Conservation (phyloP, 176 grass and related monocot genomes). For the Themeda triandra region DNA sequence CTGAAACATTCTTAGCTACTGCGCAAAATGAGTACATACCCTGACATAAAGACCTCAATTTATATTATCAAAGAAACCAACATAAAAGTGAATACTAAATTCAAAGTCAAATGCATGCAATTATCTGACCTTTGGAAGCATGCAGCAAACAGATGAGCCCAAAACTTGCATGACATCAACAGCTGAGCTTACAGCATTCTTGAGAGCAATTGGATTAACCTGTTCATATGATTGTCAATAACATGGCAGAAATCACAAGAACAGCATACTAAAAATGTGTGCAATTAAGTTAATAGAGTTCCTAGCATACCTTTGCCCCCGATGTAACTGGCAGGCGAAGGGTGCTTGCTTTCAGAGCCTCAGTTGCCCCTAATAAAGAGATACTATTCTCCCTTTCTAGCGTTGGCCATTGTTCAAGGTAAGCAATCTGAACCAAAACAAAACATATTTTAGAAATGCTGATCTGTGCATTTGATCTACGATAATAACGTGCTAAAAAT, state of each 20-base stretch:
- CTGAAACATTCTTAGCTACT: conserved; percentile 9
- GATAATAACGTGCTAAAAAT: conserved; percentile 12
- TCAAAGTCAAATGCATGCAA: neutral
- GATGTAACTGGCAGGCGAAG: conserved; percentile 71
- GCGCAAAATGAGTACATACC: neutral
- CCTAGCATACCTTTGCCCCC: conserved; percentile 66
- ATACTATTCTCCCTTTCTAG: conserved; percentile 63
- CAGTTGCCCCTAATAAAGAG: conserved; percentile 65
- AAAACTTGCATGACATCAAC: conserved; percentile 93
- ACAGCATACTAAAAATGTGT: conserved; percentile 2
- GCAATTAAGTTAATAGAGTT: conserved; percentile 14
- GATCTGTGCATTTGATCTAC: neutral
- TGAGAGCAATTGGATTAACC: conserved; percentile 73
- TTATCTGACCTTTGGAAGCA: conserved; percentile 73
- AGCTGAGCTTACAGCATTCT: conserved; percentile 82
- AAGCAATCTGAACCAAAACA: conserved; percentile 55
- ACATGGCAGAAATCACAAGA: conserved; percentile 17
- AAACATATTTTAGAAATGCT: conserved; percentile 21
- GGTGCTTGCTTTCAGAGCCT: conserved; percentile 90
- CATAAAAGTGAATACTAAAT: neutral
- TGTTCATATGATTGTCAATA: conserved; percentile 34
- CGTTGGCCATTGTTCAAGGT: conserved; percentile 69
- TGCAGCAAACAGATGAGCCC: conserved; percentile 65
- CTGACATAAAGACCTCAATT: neutral
- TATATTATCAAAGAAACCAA: neutral